A percentile compares a stretch with the other conserved stretches of the same genome.
Evolutionary conservation across 2,329 filamentous ascomycete species (phyloP).

Genomic region (Conoideocrella luteorostrata): DNA sequence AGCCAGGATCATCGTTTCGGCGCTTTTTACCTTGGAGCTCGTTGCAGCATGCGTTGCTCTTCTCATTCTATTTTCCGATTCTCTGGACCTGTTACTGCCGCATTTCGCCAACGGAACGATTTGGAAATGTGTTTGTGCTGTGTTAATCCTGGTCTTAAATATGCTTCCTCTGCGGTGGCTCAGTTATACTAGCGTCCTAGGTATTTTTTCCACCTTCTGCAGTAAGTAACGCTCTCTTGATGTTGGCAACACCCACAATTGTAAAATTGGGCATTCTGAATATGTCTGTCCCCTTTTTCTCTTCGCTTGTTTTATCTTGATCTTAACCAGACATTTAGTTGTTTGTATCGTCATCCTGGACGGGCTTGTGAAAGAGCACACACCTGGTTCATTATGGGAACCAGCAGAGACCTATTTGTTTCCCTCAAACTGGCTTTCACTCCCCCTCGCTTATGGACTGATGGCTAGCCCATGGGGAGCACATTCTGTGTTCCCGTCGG

Average conservation of each 20-base stretch:
- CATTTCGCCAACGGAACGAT: conserved; percentile 55
- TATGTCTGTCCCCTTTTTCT: no score
- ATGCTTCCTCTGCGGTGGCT: conserved; percentile 78
- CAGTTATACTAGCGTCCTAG: conserved; percentile 85
- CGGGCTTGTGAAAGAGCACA: conserved; percentile 73
- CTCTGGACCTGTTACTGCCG: conserved; percentile 71
- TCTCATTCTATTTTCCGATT: conserved; percentile 90
- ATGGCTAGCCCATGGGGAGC: conserved; percentile 71
- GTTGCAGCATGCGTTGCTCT: conserved; percentile 84
- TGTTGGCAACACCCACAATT: no score
- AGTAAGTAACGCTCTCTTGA: conserved; percentile 51
- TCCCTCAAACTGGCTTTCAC: conserved; percentile 76
- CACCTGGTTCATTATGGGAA: conserved; percentile 75
- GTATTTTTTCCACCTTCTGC: conserved; percentile 82
- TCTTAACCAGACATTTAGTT: conserved; percentile 43
- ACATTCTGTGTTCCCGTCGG: conserved; percentile 72
- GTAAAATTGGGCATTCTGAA: no score
- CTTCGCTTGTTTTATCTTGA: neutral
- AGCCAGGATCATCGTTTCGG: conserved; percentile 73
- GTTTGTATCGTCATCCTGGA: conserved; percentile 78
- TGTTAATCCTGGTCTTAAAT: conserved; percentile 73
- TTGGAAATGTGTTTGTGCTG: conserved; percentile 82
- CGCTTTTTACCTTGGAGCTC: conserved; percentile 83
- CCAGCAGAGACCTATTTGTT: conserved; percentile 77
- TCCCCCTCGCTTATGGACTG: conserved; percentile 83